Percentiles rank a stretch among this genome's conserved stretches.
Evolutionary conservation across 768 basidiomycete genomes (phyloP).

Genomic region (Rhodotorula graminis): DNA sequence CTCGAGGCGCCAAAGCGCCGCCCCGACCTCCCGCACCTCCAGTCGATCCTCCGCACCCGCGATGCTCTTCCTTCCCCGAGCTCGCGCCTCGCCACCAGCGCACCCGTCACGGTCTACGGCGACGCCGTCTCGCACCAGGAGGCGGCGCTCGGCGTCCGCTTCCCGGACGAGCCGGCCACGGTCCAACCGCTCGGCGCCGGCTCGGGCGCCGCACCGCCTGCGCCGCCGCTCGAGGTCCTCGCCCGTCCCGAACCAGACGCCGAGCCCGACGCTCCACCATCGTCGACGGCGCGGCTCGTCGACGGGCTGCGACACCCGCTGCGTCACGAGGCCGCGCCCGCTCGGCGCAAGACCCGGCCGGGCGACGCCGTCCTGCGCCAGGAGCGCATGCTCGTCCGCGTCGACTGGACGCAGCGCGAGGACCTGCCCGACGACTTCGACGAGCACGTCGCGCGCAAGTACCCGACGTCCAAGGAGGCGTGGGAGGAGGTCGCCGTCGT

Average conservation of each 20-base stretch:
- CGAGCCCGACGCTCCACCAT: background rate
- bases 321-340: constrained; percentile 49
- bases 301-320: constrained; percentile 60
- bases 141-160: background rate
- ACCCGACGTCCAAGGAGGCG: constrained; percentile 52
- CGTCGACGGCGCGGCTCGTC: constrained; percentile 50
- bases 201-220: constrained; percentile 49
- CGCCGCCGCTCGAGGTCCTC: constrained; percentile 63
- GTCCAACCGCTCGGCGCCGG: background rate
- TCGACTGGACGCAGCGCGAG: constrained; percentile 56
- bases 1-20: background rate
- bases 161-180: background rate
- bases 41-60: background rate
- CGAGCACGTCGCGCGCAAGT: constrained; percentile 63
- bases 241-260: constrained; percentile 47
- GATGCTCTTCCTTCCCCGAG: background rate
- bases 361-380: constrained; percentile 63
- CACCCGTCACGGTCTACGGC: background rate
- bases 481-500: constrained; percentile 81
- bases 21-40: background rate
- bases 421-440: constrained; percentile 57
- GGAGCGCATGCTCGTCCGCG: constrained; percentile 84
- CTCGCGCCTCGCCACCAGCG: background rate
- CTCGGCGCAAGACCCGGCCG: constrained; percentile 33
- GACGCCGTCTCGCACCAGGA: background rate